These are phyloP conservation scores for Centrapalus pauciflorus DNA, from an alignment of 129 eudicot genomes.

Conservation along the genomic window DNA sequence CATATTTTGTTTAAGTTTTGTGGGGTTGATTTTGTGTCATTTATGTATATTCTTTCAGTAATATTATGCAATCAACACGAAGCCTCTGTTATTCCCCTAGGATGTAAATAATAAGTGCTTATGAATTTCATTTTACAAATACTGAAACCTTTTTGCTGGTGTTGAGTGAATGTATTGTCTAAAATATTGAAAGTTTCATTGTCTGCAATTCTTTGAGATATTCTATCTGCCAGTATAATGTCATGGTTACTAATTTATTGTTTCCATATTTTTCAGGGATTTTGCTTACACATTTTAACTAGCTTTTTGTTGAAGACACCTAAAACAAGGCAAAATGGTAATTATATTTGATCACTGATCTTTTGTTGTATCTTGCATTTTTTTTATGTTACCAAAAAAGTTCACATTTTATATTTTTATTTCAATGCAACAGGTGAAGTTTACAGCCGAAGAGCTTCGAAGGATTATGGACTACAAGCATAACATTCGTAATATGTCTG, in stretches of 20 bases:
- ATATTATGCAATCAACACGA: too few relatives aligned
- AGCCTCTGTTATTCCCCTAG: too few relatives aligned
- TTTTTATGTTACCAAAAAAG: not conserved
- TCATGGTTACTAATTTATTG: not conserved
- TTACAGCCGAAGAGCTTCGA: slow-evolving; percentile 69
- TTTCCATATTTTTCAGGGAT: slow-evolving; percentile 10
- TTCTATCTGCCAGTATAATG: not conserved
- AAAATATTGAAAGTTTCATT: not conserved
- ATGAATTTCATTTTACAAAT: not conserved
- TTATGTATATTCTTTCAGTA: not conserved
- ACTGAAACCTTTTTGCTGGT: too few relatives aligned
- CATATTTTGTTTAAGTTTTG: not conserved
- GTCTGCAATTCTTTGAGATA: not conserved
- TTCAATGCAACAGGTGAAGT: slow-evolving; percentile 63
- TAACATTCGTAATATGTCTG: slow-evolving; percentile 84
- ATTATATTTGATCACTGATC: not conserved
- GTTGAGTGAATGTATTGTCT: not conserved
- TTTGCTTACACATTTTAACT: not conserved
- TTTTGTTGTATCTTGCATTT: not conserved
- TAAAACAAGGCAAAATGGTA: slow-evolving; percentile 35
- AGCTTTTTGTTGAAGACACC: not conserved
- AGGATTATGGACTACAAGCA: slow-evolving; percentile 70
- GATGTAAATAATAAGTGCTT: not conserved
- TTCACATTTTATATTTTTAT: not conserved
- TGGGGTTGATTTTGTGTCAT: not conserved